These are phyloP conservation scores for Arachis stenosperma DNA, from an alignment of 306 rosid species.

Conservation along the genomic window DNA sequence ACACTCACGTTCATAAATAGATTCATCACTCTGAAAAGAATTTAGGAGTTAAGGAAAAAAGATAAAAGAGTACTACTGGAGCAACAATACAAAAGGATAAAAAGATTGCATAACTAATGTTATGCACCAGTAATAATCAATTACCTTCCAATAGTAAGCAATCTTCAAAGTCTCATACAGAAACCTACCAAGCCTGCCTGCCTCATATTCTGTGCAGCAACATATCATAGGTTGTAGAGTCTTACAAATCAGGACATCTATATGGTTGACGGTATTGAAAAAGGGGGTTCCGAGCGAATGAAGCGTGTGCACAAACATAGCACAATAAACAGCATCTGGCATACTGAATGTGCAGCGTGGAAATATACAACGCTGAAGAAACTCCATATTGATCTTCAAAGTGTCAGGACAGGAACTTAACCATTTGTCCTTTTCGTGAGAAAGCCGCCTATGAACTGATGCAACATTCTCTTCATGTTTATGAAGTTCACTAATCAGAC, in stretches of 20 bases:
- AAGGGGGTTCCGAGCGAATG: slow-evolving; percentile 99
- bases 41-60: background rate
- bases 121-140: slow-evolving; percentile 19
- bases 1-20: slow-evolving; percentile 95
- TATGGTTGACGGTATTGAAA: slow-evolving; percentile 97
- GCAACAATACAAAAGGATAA: slow-evolving; percentile 19
- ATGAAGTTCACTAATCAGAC: slow-evolving; percentile 72
- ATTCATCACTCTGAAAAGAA: slow-evolving; percentile 83
- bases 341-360: slow-evolving; percentile 99
- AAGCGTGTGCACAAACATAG: slow-evolving; percentile 95
- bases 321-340: slow-evolving; percentile 99
- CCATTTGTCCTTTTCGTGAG: slow-evolving; percentile 94
- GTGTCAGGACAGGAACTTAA: slow-evolving; percentile 97
- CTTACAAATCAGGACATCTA: slow-evolving; percentile 93
- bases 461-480: slow-evolving; percentile 91
- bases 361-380: slow-evolving; percentile 98
- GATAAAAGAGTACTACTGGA: background rate
- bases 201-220: slow-evolving; percentile 98
- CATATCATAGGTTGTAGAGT: slow-evolving; percentile 99
- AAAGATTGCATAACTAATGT: background rate
- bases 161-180: slow-evolving; percentile 89
- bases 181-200: slow-evolving; percentile 96
- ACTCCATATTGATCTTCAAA: slow-evolving; percentile 95
- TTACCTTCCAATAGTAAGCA: slow-evolving; percentile 97
- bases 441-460: slow-evolving; percentile 82